Base-by-base conservation (phyloP, 495 filamentous ascomycete genomes). In the Niebla homalea region DNA sequence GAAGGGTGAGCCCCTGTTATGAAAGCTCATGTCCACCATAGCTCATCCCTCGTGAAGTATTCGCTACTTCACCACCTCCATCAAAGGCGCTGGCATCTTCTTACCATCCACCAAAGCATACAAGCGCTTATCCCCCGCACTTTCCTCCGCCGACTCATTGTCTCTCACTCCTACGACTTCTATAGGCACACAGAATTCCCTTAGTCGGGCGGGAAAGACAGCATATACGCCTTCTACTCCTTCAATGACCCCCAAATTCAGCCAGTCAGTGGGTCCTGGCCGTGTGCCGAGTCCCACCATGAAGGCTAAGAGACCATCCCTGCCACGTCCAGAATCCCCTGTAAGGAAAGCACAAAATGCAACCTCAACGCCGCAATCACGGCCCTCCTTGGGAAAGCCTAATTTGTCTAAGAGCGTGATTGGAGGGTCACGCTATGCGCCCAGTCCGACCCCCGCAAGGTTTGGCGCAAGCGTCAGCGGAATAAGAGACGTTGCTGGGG, bases 11-110 rank as follows among this genome's bases (percentile, higher is more conserved):
- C 61, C 39, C 38, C 29, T 39, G 36, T 22, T 32, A 20, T 18
- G 23, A 22, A 38, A 44, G 19, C 16, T 41, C 39, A 45, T 11
- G 51, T 19, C 37, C 50, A 50, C 46, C 53, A 51, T 56, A 55
- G 60, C 53, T 51, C 43, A 26, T 49, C 21, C 46, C 52, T 8
- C 18, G 23, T 46, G 12, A 61, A 89, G 85, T 45, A 66, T 81
- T 26, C 79, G 73, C 47, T 98, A 98, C 68, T 98, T 98, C 61
- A 74, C 72, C 4, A 94, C 93, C 7, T 75, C 78, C 2, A 67
- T 79, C 35, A 75, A 83, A 12, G 86, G 86, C 25, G 79, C 90
- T 6, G 92, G 92, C 26, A 97, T 99, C 59, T 99, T 99, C 61
- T 76, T 99, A 5, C 93, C 92, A 11, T 75, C 94, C 48, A 83